Conservation (phyloP, 176 grass and related monocot genomes). For the Eleusine indica region DNA sequence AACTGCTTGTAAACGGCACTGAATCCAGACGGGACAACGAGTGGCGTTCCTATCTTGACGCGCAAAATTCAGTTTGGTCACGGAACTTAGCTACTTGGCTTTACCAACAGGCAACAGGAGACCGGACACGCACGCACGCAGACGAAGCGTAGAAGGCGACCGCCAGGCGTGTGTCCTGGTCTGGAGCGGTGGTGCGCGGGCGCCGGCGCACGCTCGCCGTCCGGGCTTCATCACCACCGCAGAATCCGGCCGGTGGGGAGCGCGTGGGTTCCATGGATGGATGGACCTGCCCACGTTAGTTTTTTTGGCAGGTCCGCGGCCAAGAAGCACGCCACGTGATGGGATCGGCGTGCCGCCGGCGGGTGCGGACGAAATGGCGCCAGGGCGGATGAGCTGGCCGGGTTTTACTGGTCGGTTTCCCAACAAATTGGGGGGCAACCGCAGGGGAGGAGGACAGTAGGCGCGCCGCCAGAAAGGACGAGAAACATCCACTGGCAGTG, state of each 20-base stretch:
- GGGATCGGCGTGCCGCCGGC: not conserved
- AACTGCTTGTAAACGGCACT: not conserved
- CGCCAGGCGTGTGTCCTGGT: not conserved
- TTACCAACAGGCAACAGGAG: not conserved
- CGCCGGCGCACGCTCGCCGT: not conserved
- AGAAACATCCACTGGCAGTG: not conserved
- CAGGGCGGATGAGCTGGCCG: conserved; percentile 21
- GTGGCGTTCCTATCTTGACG: conserved; percentile 33
- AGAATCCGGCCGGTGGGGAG: not conserved
- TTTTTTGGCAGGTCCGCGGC: conserved; percentile 1
- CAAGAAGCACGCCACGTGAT: conserved; percentile 18
- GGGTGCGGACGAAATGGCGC: not conserved
- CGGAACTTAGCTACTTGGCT: conserved; percentile 11
- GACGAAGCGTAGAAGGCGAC: not conserved
- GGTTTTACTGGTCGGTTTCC: not conserved
- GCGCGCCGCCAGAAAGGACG: not conserved
- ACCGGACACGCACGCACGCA: not conserved
- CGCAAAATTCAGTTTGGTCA: not conserved
- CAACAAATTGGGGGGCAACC: not conserved
- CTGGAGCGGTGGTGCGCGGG: not conserved
- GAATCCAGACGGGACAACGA: conserved; percentile 23
- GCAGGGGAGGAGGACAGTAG: too few relatives aligned
- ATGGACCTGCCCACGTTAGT: not conserved
- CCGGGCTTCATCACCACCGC: not conserved
- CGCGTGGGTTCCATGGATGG: not conserved